Percentiles rank a stretch among this genome's conserved stretches.
phyloP scores from a whole-genome alignment of 768 basidiomycete genomes.

The Boletus pseudo-olivaceus region DNA sequence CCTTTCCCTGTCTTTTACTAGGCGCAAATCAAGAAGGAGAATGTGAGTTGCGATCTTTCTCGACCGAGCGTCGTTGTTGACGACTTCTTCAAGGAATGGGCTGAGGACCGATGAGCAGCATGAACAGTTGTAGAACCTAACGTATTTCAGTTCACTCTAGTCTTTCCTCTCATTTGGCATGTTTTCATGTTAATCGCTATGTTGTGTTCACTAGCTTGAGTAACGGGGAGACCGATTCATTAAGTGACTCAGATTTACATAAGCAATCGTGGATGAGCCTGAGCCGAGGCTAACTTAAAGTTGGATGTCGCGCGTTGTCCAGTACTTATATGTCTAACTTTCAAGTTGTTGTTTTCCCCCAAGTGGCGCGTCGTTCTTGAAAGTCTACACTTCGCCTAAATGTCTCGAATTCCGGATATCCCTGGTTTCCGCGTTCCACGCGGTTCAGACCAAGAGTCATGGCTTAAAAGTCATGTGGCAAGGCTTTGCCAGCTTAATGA shows the following conservation, averaged over 20 bases:
- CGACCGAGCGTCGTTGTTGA: constrained; percentile 14
- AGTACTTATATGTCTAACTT: neutral
- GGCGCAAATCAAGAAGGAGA: constrained; percentile 99
- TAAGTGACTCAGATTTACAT: constrained; percentile 12
- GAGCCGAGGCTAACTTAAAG: neutral
- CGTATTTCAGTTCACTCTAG: constrained; percentile 22
- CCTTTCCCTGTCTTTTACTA: constrained; percentile 27
- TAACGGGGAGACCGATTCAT: neutral
- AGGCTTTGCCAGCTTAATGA: constrained; percentile 61
- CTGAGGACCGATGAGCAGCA: constrained; percentile 73
- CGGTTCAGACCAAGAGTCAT: constrained; percentile 57
- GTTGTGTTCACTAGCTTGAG: constrained; percentile 10
- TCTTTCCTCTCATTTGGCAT: constrained; percentile 16
- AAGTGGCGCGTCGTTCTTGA: neutral
- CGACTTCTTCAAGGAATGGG: constrained; percentile 69
- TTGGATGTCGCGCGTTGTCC: constrained; percentile 2
- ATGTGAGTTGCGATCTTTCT: constrained; percentile 52
- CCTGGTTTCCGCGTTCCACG: constrained; percentile 58
- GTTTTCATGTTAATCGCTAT: constrained; percentile 19
- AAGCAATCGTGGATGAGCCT: constrained; percentile 9
- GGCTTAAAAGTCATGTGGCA: constrained; percentile 64
- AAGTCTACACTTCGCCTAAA: constrained; percentile 14
- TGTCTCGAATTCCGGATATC: constrained; percentile 65
- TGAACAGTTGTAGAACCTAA: constrained; percentile 22
- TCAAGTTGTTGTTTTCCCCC: neutral